Evolutionary conservation across 257 asterid species (phyloP).

Genomic region (Gentiana straminea): DNA sequence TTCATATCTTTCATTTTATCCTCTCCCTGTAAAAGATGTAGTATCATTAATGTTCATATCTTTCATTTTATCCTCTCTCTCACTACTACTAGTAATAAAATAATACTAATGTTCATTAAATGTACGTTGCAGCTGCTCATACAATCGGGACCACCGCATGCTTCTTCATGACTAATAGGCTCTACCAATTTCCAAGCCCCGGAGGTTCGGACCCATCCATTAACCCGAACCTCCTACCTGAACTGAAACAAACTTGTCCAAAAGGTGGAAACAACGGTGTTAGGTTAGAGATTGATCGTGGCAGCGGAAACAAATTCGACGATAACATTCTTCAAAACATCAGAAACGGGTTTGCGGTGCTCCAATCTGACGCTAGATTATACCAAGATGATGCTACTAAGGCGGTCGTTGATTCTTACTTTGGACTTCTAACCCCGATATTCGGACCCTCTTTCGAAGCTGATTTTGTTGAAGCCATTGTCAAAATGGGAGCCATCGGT

Average conservation of each 20-base stretch:
- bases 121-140: constrained; percentile 49
- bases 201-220: constrained; percentile 72
- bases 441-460: constrained; percentile 47
- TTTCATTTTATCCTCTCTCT: too few species aligned
- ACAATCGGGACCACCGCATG: constrained; percentile 85
- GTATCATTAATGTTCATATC: too few species aligned
- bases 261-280: constrained; percentile 32
- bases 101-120: too few species aligned
- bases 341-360: constrained; percentile 60
- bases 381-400: constrained; percentile 45
- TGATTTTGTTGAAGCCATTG: constrained; percentile 57
- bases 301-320: constrained; percentile 44
- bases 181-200: constrained; percentile 38
- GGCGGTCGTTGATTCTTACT: constrained; percentile 59
- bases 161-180: constrained; percentile 81
- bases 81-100: too few species aligned
- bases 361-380: constrained; percentile 57
- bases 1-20: too few species aligned
- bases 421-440: constrained; percentile 28
- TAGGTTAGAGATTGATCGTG: constrained; percentile 53
- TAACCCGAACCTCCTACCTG: constrained; percentile 46
- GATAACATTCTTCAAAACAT: constrained; percentile 43
- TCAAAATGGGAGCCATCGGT: constrained; percentile 67
- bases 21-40: too few species aligned
- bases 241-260: constrained; percentile 47